These are phyloP conservation scores for Lepiota subincarnata DNA, from an alignment of 768 basidiomycete genomes.

Conservation along the genomic window DNA sequence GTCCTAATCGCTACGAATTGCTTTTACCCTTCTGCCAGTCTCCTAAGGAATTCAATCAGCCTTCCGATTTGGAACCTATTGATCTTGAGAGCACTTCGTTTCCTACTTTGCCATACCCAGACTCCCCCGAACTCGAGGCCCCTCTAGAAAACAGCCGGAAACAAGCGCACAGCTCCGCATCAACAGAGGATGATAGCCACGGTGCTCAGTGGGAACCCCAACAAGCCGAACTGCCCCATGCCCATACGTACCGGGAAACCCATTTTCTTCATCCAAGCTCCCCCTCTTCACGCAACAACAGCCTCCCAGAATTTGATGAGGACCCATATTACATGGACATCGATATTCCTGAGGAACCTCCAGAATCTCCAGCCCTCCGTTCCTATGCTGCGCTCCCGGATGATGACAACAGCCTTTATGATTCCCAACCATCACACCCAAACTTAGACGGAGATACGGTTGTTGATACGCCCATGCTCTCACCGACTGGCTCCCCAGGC, in stretches of 20 bases:
- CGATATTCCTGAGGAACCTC: constrained; percentile 4
- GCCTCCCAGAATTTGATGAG: constrained; percentile 1
- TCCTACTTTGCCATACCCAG: background rate
- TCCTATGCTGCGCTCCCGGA: constrained; percentile 8
- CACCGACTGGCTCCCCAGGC: constrained; percentile 20
- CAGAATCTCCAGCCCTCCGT: constrained; percentile 3
- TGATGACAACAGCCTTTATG: background rate
- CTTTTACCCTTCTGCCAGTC: background rate
- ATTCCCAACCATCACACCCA: background rate
- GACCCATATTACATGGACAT: constrained; percentile 1
- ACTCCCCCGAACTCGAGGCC: background rate
- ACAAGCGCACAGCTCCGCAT: too few species aligned
- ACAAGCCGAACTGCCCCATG: background rate
- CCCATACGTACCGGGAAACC: background rate
- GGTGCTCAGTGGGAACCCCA: background rate
- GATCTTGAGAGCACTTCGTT: background rate
- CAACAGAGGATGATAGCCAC: background rate
- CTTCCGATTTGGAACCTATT: background rate
- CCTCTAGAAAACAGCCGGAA: too few species aligned
- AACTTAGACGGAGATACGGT: background rate
- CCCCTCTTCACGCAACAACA: background rate
- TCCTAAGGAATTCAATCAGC: background rate
- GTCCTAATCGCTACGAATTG: background rate
- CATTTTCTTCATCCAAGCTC: background rate
- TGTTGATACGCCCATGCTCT: constrained; percentile 8